Conservation (phyloP, 345 rosid genomes). For the Lepidium didymum region DNA sequence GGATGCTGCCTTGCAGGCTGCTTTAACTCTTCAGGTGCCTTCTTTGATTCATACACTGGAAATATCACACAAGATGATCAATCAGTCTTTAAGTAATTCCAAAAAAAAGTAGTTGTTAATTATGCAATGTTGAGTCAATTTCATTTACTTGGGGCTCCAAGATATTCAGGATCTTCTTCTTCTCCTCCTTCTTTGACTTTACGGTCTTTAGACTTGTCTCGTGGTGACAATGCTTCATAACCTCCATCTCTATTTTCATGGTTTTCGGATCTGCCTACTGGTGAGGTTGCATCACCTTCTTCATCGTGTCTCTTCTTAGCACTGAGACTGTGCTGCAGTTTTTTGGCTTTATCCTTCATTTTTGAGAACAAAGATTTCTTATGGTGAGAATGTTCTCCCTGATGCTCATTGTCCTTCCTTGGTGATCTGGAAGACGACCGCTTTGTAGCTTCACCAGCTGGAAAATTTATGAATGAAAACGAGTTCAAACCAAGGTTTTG, state of each 20-base stretch:
- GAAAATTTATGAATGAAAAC: neutral
- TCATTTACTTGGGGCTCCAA: constrained; percentile 67
- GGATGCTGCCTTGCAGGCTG: constrained; percentile 46
- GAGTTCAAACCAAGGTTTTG: neutral
- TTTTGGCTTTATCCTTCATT: constrained; percentile 65
- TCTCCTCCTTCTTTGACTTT: constrained; percentile 30
- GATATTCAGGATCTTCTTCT: constrained; percentile 55
- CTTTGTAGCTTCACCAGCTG: constrained; percentile 39
- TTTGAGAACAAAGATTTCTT: constrained; percentile 63
- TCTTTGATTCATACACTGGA: constrained; percentile 71
- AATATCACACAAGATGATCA: constrained; percentile 1
- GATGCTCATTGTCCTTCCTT: constrained; percentile 33
- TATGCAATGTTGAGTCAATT: neutral
- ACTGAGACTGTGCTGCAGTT: constrained; percentile 45
- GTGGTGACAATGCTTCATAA: constrained; percentile 39
- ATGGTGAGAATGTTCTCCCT: constrained; percentile 35
- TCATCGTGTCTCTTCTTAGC: constrained; percentile 44
- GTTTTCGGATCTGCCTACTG: constrained; percentile 39
- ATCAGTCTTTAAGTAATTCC: neutral
- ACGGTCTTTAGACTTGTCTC: constrained; percentile 35
- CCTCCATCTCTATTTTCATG: constrained; percentile 33
- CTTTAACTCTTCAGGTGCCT: constrained; percentile 48
- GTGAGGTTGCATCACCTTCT: constrained; percentile 38
- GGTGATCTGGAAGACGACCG: constrained; percentile 31
- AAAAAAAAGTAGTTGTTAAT: neutral